phyloP scores from a whole-genome alignment of 169 alveolate species.

The Plasmodium adleri region DNA sequence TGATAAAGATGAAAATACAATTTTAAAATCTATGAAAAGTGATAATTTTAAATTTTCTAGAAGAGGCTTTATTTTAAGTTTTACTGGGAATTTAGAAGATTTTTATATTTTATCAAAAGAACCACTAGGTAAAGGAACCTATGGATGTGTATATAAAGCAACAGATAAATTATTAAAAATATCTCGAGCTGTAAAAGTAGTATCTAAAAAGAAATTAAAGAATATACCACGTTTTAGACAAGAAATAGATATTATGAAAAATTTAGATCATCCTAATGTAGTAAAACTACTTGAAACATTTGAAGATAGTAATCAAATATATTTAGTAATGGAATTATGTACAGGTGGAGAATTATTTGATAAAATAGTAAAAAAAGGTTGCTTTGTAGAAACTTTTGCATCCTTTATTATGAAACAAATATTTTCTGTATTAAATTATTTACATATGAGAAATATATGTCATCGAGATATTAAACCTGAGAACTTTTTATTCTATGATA shows the following conservation, averaged over 20 bases:
- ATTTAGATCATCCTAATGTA: conserved; percentile 96
- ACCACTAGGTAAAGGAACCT: conserved; percentile 89
- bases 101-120: conserved; percentile 76
- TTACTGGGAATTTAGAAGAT: conserved; percentile 72
- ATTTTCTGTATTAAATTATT: conserved; percentile 95
- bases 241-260: conserved; percentile 90
- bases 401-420: conserved; percentile 84
- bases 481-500: conserved; percentile 90
- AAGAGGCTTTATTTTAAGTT: conserved; percentile 80
- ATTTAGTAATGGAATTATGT: conserved; percentile 92
- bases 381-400: conserved; percentile 88
- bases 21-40: conserved; percentile 16
- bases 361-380: conserved; percentile 86
- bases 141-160: conserved; percentile 89
- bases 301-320: conserved; percentile 86
- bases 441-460: conserved; percentile 97
- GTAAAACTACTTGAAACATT: conserved; percentile 93
- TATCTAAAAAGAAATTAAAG: conserved; percentile 85
- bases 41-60: conserved; percentile 63
- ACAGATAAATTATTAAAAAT: conserved; percentile 77
- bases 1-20: background rate
- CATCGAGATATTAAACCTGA: conserved; percentile 99
- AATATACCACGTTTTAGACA: conserved; percentile 86
- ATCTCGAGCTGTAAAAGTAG: conserved; percentile 87
- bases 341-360: conserved; percentile 95